phyloP scores from a whole-genome alignment of 2,329 filamentous ascomycete species.

The Diplodia intermedia region DNA sequence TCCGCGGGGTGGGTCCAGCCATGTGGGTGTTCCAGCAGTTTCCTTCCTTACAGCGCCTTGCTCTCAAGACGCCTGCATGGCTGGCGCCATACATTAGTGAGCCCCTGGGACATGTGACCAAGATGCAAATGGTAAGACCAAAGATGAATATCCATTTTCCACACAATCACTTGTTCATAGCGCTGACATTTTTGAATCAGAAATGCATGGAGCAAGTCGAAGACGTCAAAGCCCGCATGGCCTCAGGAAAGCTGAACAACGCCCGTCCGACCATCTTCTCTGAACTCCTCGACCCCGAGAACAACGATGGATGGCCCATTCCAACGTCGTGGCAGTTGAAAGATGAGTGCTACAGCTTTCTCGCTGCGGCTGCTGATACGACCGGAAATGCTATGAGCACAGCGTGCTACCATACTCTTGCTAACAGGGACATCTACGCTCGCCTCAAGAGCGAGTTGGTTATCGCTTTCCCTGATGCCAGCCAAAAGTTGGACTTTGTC shows the following conservation, averaged over 20 bases:
- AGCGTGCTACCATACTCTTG: conserved; percentile 42
- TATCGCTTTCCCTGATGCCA: conserved; percentile 41
- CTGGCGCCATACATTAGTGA: conserved; percentile 37
- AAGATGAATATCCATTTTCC: not conserved
- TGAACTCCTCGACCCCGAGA: conserved; percentile 36
- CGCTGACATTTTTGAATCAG: not conserved
- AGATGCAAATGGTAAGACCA: conserved; percentile 34
- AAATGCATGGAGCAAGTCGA: conserved; percentile 35
- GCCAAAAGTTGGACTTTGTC: conserved; percentile 38
- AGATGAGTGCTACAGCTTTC: conserved; percentile 41
- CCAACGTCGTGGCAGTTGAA: conserved; percentile 39
- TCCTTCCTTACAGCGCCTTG: conserved; percentile 35
- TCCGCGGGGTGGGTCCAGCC: conserved; percentile 36
- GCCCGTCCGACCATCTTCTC: conserved; percentile 41
- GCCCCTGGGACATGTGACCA: conserved; percentile 35
- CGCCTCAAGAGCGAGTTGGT: conserved; percentile 42
- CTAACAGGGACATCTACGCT: conserved; percentile 40
- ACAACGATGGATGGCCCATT: conserved; percentile 37
- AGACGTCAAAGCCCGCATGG: conserved; percentile 35
- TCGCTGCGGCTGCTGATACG: conserved; percentile 45
- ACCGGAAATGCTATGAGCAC: conserved; percentile 47
- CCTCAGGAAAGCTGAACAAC: conserved; percentile 34
- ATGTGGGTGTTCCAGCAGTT: conserved; percentile 39
- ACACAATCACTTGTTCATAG: not conserved
- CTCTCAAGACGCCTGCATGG: conserved; percentile 36